Evolutionary conservation across 345 rosid genomes (phyloP).

Genomic region (Alliaria petiolata): DNA sequence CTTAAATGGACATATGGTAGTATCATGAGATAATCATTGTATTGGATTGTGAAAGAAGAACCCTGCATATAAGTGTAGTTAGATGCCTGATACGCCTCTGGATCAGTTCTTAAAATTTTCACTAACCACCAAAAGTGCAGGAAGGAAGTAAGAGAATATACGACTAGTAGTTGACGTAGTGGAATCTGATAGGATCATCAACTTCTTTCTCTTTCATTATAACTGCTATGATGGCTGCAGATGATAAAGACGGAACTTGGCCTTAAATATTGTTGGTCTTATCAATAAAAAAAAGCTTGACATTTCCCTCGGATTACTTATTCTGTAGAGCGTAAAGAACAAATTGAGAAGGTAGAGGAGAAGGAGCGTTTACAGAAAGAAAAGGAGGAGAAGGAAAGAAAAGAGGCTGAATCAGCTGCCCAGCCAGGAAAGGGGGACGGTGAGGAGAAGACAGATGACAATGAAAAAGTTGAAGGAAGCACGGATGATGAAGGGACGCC

Average conservation of each 20-base stretch:
- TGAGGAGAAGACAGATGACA: conserved; percentile 36
- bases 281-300: background rate
- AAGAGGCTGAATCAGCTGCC: conserved; percentile 67
- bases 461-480: conserved; percentile 30
- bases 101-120: background rate
- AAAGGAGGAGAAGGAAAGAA: conserved; percentile 66
- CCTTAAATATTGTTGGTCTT: background rate
- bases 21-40: background rate
- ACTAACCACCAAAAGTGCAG: background rate
- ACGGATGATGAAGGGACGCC: conserved; percentile 24
- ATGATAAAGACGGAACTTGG: background rate
- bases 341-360: conserved; percentile 82
- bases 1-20: background rate
- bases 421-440: conserved; percentile 33
- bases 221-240: background rate
- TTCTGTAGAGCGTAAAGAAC: conserved; percentile 72
- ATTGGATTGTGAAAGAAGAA: background rate
- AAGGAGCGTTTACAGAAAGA: conserved; percentile 67
- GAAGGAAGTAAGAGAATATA: background rate
- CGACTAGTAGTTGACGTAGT: conserved; percentile 5
- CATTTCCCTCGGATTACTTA: conserved; percentile 11
- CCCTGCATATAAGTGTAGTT: background rate
- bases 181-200: background rate
- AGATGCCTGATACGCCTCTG: background rate
- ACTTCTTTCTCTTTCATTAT: background rate